Evolutionary conservation across 176 grass and related monocot species (phyloP).

Genomic region (Carex cristatella): DNA sequence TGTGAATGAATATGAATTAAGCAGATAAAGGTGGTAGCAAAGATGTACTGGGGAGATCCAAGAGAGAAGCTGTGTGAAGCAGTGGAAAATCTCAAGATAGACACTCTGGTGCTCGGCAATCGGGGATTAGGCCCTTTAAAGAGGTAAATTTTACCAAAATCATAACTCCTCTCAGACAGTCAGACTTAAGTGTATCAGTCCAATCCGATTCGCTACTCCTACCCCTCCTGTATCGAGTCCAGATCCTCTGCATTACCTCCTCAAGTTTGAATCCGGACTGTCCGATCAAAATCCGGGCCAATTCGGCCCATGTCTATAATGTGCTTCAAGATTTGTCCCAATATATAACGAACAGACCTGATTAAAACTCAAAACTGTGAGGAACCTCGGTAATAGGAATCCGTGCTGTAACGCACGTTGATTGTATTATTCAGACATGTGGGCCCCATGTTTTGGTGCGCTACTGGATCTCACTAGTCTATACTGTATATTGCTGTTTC

Average conservation of each 20-base stretch:
- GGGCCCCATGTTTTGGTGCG: background rate
- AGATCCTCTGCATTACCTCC: too few species aligned
- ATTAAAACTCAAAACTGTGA: too few species aligned
- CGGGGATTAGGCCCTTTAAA: slow-evolving; percentile 75
- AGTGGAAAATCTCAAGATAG: slow-evolving; percentile 67
- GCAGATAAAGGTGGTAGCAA: slow-evolving; percentile 72
- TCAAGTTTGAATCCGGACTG: too few species aligned
- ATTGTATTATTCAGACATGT: background rate
- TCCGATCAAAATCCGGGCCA: too few species aligned
- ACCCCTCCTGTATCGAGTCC: background rate
- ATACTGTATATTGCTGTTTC: background rate
- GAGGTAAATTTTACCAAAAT: slow-evolving; percentile 39
- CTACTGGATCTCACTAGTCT: background rate
- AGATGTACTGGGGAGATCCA: slow-evolving; percentile 86
- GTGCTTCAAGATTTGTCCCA: too few species aligned
- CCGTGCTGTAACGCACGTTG: background rate
- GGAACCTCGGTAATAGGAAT: too few species aligned
- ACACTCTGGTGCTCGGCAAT: slow-evolving; percentile 61
- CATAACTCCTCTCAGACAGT: background rate
- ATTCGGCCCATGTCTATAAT: too few species aligned
- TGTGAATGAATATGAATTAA: slow-evolving; percentile 4
- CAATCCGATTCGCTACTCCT: too few species aligned
- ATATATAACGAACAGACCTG: too few species aligned
- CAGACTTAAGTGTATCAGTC: background rate
- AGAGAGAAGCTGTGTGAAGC: slow-evolving; percentile 81